These are phyloP conservation scores for Puccinia novopanici DNA, from an alignment of 1,284 basidiomycete species.

Conservation along the genomic window DNA sequence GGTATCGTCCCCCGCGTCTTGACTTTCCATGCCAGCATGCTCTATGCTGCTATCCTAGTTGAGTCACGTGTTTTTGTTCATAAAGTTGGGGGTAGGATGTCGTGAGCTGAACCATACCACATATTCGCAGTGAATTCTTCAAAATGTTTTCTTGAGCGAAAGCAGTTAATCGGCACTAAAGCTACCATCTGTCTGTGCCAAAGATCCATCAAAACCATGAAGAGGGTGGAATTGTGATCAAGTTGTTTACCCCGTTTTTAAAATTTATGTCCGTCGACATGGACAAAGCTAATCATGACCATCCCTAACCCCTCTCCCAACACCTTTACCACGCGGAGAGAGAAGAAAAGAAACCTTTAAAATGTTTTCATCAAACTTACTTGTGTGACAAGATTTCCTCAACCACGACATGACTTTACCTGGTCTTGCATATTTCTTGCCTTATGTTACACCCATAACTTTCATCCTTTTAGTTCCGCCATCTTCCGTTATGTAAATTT, in stretches of 20 bases:
- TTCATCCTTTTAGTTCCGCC: neutral
- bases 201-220: neutral
- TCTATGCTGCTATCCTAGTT: conserved; percentile 86
- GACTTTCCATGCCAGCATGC: conserved; percentile 92
- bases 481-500: neutral
- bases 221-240: neutral
- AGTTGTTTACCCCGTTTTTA: neutral
- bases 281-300: neutral
- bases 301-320: neutral
- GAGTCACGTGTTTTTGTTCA: conserved; percentile 16
- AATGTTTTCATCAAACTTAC: neutral
- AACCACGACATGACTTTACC: neutral
- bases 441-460: neutral
- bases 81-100: neutral
- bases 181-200: neutral
- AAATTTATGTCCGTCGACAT: neutral
- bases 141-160: conserved; percentile 48
- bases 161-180: conserved; percentile 1
- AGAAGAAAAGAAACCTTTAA: neutral
- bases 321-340: neutral
- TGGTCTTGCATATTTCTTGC: conserved; percentile 16
- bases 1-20: conserved; percentile 88
- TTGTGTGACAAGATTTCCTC: neutral
- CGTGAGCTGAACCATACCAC: neutral
- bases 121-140: conserved; percentile 45